Evolutionary conservation across 306 rosid species (phyloP), one percentile per base, ranked within the genome.

Genomic region (Ceratonia siliqua): DNA sequence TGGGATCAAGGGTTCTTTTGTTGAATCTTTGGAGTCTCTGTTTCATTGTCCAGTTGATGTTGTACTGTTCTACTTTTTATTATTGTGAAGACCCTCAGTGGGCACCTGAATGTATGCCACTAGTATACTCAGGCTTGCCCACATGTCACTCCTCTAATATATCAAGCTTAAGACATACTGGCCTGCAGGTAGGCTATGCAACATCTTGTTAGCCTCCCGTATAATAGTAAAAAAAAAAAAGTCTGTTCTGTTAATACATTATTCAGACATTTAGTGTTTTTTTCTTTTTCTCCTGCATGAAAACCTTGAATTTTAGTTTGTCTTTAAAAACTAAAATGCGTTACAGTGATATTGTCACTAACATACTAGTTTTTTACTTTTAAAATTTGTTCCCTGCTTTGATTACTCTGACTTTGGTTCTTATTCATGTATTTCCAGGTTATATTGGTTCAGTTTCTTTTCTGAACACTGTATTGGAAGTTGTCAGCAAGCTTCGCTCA

Each of bases 401-500:
- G 48, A 55, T n/a, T 76, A 36, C 57, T 27, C 55, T 49, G 53
- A 30, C 33, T 53, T 67, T 56, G 50, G 27, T 70, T 50, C 56
- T 66, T n/a, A 62, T 50, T 62, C 48, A 1, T 54, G 61, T 59
- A 33, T 14, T 74, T 77, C 75, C 90, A 92, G 97, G 97, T 72
- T 92, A 92, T 80, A 92, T 62, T 62, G 68, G 68, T 38, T 62
- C 68, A 38, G 97, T 87, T 78, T 90, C 97, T 61, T 92, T 92
- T 79, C 85, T 92, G 61, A 81, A 66, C 81, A 81, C 89, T 15
- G 87, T 92, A 38, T 81, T 90, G 87, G 83, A 92, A 73, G 97
- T 92, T 70, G 88, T 90, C 76, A 46, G 72, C 52, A 90, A 85
- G 84, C 94, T 92, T 76, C 92, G 97, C 32, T 62, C 89, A 27